Evolutionary conservation across 192 early-diverging fungal species (phyloP), one percentile per base, ranked within the genome.

Genomic region (Coemansia sp.): DNA sequence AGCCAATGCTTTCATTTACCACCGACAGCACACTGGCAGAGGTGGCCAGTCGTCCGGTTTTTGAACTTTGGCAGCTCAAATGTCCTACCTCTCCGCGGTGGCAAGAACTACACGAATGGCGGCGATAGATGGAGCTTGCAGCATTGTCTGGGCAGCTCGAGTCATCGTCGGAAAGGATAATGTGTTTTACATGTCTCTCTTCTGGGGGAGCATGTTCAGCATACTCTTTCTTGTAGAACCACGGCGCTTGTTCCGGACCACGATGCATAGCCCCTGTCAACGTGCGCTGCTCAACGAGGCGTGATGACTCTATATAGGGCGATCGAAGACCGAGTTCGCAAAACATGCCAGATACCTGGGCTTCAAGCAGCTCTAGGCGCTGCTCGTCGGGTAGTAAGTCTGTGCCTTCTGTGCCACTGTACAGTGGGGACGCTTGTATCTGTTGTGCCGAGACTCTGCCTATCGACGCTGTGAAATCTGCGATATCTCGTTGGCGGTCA

Each of bases 141-240:
- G 39, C 39, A 16, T 50, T 57, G 39, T 80, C 77, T 36, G 72
- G 60, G 16, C 66, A 63, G 51, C 77, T 80, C 31, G 77, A 80
- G 46, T 80, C 77, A 20, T 74, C 73, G 34, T 80, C 77, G 5
- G 60, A 34, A 28, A 80, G 69, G 31, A 71, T 59, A 39, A 80
- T 56, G 33, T 65, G 50, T 46, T 56, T 60, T 28, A 50, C 72
- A 3, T 26, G 9, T 11, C 28, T 55, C 2, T 14, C 51, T 28
- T 55, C 14, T 39, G 18, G 48, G 7, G 61, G 9, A 40, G 24
- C 11, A 24, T 5, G 38, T 18, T 42, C 40, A 26, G 50, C 42
- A 21, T 64, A 70, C 24, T 64, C 46, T 5, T 21, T 23, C 40
- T 60, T 50, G 39, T 68, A 50, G 23, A 71, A 71, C 77, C 72